Evolutionary conservation across 208 protist genomes (phyloP).

Genomic region (Porcisia hertigi): DNA sequence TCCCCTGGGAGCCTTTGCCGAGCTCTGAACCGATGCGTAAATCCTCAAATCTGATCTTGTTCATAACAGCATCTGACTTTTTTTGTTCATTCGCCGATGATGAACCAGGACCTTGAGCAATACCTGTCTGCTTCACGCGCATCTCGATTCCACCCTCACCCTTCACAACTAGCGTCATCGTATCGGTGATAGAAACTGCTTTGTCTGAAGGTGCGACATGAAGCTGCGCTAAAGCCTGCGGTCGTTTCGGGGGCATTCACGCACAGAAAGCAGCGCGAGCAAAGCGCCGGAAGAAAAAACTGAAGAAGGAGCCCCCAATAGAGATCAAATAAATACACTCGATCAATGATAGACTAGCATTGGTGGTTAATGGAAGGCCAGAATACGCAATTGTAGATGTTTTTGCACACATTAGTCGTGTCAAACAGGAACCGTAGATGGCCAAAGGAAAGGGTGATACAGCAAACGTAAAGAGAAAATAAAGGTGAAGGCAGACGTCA

Average conservation of each 20-base stretch:
- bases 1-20: constrained; percentile 88
- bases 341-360: neutral
- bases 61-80: constrained; percentile 55
- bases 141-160: constrained; percentile 82
- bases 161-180: constrained; percentile 89
- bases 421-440: neutral
- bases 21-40: constrained; percentile 76
- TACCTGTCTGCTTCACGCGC: constrained; percentile 88
- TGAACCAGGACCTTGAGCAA: constrained; percentile 43
- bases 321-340: neutral
- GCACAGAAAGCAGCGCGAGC: neutral
- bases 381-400: neutral
- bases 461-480: neutral
- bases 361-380: neutral
- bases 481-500: neutral
- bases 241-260: constrained; percentile 82
- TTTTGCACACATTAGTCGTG: neutral
- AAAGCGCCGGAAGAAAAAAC: neutral
- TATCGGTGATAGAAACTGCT: constrained; percentile 89
- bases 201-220: constrained; percentile 64
- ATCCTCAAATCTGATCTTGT: constrained; percentile 89
- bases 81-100: constrained; percentile 14
- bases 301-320: neutral
- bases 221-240: constrained; percentile 61
- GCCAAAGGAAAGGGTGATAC: neutral